Conservation (phyloP, 441 rosid species). For the Sinapis alba region DNA sequence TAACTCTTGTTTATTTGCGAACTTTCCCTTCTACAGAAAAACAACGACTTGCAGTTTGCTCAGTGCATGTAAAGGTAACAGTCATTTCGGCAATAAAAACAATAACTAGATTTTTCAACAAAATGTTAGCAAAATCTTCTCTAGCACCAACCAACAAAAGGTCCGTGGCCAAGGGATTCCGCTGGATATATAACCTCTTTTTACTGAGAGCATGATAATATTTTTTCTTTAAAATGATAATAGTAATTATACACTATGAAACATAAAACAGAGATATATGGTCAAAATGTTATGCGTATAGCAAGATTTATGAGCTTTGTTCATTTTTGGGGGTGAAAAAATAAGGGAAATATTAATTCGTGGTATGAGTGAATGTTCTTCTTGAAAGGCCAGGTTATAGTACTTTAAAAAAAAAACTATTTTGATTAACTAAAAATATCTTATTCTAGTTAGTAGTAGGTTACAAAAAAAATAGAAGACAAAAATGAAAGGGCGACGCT, state of each 20-base stretch:
- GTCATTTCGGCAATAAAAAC: not conserved
- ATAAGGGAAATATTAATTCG: not conserved
- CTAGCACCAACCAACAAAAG: not conserved
- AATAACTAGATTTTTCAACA: not conserved
- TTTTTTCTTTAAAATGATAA: not conserved
- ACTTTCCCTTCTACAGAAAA: not conserved
- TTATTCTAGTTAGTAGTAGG: not conserved
- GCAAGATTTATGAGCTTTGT: not conserved
- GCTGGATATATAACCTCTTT: not conserved
- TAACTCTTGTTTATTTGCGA: not conserved
- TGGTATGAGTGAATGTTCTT: not conserved
- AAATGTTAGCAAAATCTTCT: not conserved
- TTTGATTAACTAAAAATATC: not conserved
- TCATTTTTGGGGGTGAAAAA: not conserved
- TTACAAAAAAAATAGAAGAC: not conserved
- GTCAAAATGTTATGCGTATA: not conserved
- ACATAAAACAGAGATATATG: not conserved
- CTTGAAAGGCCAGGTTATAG: not conserved
- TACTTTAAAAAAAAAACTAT: not conserved
- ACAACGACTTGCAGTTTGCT: not conserved
- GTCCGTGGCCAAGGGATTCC: not conserved
- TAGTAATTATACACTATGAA: not conserved
- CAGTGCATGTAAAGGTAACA: not conserved
- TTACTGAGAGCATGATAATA: not conserved
- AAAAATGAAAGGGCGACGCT: constrained; percentile 35